phyloP scores from a whole-genome alignment of 164 flowering plant species.

The Annona cherimola region DNA sequence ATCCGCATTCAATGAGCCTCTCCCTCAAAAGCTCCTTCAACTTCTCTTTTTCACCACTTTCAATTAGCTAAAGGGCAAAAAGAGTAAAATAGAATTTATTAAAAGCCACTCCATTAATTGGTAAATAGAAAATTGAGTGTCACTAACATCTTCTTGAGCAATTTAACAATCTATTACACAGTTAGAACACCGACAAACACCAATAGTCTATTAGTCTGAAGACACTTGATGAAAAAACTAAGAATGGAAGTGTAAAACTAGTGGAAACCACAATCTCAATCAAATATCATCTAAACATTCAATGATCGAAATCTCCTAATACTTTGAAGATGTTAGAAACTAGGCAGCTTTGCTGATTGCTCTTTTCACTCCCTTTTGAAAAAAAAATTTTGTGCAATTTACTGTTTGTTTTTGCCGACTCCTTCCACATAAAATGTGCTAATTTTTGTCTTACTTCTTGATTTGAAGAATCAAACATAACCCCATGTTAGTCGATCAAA shows the following conservation, averaged over 20 bases:
- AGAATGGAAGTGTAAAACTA: too few species aligned
- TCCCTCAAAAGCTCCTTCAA: constrained; percentile 87
- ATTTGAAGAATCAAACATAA: too few species aligned
- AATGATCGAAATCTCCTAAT: background rate
- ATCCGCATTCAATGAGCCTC: constrained; percentile 89
- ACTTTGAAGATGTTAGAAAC: background rate
- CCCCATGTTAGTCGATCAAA: too few species aligned
- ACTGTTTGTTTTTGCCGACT: too few species aligned
- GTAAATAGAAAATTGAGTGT: background rate
- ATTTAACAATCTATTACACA: background rate
- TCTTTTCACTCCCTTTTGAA: background rate
- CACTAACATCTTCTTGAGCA: background rate
- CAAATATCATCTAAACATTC: background rate
- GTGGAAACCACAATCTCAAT: background rate
- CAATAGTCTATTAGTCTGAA: background rate
- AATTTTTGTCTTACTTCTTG: too few species aligned
- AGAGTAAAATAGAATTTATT: background rate
- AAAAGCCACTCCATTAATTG: background rate
- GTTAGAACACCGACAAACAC: background rate
- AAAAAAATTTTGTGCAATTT: too few species aligned
- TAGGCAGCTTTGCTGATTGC: background rate
- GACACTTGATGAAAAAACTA: background rate
- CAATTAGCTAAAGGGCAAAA: constrained; percentile 45
- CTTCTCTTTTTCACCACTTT: constrained; percentile 90
- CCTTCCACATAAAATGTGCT: too few species aligned